Percentiles rank a stretch among this genome's conserved stretches.
Evolutionary conservation across 2,329 filamentous ascomycete genomes (phyloP).

Genomic region (Ophiobolus disseminans): DNA sequence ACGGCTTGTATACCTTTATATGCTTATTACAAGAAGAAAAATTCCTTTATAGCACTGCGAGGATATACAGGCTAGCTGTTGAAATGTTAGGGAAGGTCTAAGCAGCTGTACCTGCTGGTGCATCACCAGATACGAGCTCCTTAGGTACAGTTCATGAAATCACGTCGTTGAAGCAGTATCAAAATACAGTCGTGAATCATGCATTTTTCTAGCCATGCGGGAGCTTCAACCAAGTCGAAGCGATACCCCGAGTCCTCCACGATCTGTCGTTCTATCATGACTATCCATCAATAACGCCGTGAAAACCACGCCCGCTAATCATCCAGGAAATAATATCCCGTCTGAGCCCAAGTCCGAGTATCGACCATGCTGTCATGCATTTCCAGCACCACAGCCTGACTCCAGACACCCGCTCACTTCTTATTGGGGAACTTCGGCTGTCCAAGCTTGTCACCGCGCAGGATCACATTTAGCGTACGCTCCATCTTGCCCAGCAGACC

Average conservation of each 20-base stretch:
- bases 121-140: too few relatives aligned
- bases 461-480: constrained; percentile 84
- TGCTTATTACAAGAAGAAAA: too few relatives aligned
- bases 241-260: background rate
- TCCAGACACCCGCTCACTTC: constrained; percentile 65
- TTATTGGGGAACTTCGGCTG: constrained; percentile 78
- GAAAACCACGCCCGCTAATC: constrained; percentile 12
- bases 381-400: background rate
- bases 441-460: constrained; percentile 85
- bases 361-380: background rate
- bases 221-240: too few relatives aligned
- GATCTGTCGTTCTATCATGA: background rate
- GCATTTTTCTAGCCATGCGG: too few relatives aligned
- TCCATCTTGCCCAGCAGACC: constrained; percentile 81
- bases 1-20: too few relatives aligned
- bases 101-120: too few relatives aligned
- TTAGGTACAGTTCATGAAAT: too few relatives aligned
- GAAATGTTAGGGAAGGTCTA: too few relatives aligned
- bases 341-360: background rate
- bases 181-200: background rate
- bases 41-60: too few relatives aligned
- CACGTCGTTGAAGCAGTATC: too few relatives aligned
- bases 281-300: constrained; percentile 5
- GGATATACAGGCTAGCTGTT: too few relatives aligned
- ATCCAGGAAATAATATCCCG: constrained; percentile 2